These are phyloP conservation scores for Phialocephala subalpina DNA, from an alignment of 2,329 filamentous ascomycete genomes.

Conservation along the genomic window DNA sequence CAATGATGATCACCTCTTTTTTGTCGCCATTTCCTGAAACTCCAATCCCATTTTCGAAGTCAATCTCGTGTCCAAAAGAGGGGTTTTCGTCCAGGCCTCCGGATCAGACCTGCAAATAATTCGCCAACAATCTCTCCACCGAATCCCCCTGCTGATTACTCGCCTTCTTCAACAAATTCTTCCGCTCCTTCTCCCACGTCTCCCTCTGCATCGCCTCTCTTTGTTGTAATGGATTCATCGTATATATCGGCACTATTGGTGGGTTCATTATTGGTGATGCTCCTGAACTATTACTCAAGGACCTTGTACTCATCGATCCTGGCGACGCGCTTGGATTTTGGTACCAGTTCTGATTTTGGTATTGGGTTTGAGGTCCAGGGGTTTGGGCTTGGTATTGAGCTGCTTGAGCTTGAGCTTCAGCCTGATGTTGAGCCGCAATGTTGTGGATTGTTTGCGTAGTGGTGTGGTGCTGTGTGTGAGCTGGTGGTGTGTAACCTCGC, in stretches of 20 bases:
- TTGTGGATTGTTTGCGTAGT: conserved; percentile 18
- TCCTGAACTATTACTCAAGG: conserved; percentile 15
- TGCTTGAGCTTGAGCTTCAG: not conserved
- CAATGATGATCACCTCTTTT: not conserved
- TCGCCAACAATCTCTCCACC: conserved; percentile 37
- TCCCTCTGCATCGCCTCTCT: conserved; percentile 57
- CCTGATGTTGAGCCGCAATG: conserved; percentile 8
- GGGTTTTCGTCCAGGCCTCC: not conserved
- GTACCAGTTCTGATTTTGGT: conserved; percentile 52
- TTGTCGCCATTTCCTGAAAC: not conserved
- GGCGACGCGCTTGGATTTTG: conserved; percentile 47
- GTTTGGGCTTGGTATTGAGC: conserved; percentile 38
- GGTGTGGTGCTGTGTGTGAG: conserved; percentile 17
- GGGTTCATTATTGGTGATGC: not conserved
- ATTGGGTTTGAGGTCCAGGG: conserved; percentile 54
- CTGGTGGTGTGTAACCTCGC: conserved; percentile 23
- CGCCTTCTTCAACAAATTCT: conserved; percentile 44
- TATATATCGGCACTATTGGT: conserved; percentile 42
- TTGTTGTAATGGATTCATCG: conserved; percentile 55
- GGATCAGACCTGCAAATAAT: conserved; percentile 36
- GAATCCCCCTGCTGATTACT: conserved; percentile 36
- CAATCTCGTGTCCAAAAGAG: no score
- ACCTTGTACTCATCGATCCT: no score
- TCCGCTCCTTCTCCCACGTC: conserved; percentile 52
- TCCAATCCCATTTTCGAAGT: not conserved